Evolutionary conservation across 2,329 filamentous ascomycete species (phyloP), one percentile per base, ranked within the genome.

Genomic region (Cladosporium colombiae): DNA sequence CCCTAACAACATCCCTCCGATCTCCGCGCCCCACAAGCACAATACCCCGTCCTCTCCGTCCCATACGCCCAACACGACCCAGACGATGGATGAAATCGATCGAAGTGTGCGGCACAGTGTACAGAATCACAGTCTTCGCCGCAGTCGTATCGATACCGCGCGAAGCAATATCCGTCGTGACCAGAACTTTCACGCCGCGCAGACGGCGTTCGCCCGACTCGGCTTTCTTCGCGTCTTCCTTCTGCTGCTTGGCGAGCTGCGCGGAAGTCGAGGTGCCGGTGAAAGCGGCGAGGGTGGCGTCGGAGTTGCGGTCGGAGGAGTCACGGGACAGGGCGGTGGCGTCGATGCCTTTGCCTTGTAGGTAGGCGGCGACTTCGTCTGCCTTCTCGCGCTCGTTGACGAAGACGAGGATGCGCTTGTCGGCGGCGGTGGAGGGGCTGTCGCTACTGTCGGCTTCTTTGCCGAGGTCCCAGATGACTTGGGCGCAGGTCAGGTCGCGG

Each of bases 1-100:
- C 95, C 37, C 89, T 88, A 37, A 98, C 93, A 33, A 98, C 87
- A 78, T 98, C 94, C 75, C 90, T 91, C 62, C 95, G 84, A 77
- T 98, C 95, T 68, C 93, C 86, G 77, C 91, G 94, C 68, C 93
- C 94, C 1, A 97, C 91, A 40, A 99, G 81, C 31, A 98, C 93
- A 69, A 98, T 89, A 23, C 93, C 95, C 65, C 93, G 85, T 18
- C 95, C 95, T 76, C 95, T 86, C 68, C 93, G 86, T 2, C 93
- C 93, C 92, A 98, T 98, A 37, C 95, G 87, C 0, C 95, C 95
- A 1, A 95, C 92, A 65, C 95, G 86, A 18, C 95, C 95, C 5
- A 98, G 86, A 18, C 96, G 90, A 78, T 99, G 96, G 74, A 99
- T 97, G 74, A 99, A 99, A 78, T 99, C 96, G 67, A 99, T 96